Percentiles rank a stretch among this genome's conserved stretches.
Conservation (phyloP, 2,329 filamentous ascomycete genomes). For the Seiridium cupressi region DNA sequence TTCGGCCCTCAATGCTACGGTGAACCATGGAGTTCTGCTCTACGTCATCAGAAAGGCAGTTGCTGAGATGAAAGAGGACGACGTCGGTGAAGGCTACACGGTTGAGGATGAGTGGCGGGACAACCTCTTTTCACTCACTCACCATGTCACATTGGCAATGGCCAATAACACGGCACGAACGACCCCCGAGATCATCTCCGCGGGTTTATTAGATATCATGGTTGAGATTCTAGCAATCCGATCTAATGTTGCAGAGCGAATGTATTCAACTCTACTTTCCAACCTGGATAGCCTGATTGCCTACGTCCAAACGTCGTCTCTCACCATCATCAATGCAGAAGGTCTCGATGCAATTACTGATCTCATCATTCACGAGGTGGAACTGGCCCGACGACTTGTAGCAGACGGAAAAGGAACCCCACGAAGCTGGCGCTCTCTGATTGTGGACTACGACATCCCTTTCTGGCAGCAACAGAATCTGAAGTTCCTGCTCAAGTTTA, state of each 20-base stretch:
- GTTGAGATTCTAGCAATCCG: slow-evolving; percentile 85
- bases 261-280: slow-evolving; percentile 78
- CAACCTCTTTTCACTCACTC: slow-evolving; percentile 81
- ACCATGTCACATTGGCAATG: slow-evolving; percentile 74
- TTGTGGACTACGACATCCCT: slow-evolving; percentile 90
- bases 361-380: slow-evolving; percentile 76
- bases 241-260: slow-evolving; percentile 76
- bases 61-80: slow-evolving; percentile 68
- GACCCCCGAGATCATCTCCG: slow-evolving; percentile 73
- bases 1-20: slow-evolving; percentile 88
- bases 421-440: slow-evolving; percentile 69
- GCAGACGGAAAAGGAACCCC: slow-evolving; percentile 68
- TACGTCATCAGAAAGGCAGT: slow-evolving; percentile 92
- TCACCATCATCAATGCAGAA: slow-evolving; percentile 75
- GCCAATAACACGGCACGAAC: slow-evolving; percentile 37
- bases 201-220: slow-evolving; percentile 85
- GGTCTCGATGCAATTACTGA: slow-evolving; percentile 91
- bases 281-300: slow-evolving; percentile 90
- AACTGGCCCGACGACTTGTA: slow-evolving; percentile 65
- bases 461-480: slow-evolving; percentile 92
- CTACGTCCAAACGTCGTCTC: slow-evolving; percentile 80
- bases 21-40: slow-evolving; percentile 92
- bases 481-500: slow-evolving; percentile 92
- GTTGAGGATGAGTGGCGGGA: slow-evolving; percentile 86
- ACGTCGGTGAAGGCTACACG: slow-evolving; percentile 57